Percentiles rank a stretch among this genome's conserved stretches.
Conservation (phyloP, 805 yeast species). For the Myxozyma neotropica region DNA sequence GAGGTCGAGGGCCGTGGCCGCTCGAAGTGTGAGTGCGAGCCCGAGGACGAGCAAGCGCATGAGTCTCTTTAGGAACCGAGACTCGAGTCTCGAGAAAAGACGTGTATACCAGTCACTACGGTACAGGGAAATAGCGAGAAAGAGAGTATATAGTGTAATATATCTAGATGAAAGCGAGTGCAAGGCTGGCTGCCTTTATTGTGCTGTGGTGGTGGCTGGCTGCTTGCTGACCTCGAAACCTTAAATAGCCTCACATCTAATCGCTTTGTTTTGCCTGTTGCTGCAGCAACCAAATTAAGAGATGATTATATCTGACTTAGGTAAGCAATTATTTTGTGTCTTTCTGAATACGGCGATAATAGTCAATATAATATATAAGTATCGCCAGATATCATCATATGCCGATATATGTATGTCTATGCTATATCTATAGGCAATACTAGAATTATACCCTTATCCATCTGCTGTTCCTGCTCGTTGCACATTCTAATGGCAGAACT, state of each 20-base stretch:
- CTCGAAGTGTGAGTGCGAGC: conserved; percentile 3
- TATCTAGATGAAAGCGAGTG: not conserved
- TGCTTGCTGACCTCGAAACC: conserved; percentile 6
- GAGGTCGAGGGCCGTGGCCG: not conserved
- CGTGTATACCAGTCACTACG: no score
- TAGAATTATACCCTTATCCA: not conserved
- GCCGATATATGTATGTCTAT: no score
- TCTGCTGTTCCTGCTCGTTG: not conserved
- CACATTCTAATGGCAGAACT: conserved; percentile 21
- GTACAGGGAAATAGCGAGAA: not conserved
- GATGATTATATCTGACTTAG: no score
- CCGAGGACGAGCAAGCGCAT: conserved; percentile 6
- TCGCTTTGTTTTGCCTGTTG: not conserved
- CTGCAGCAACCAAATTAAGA: not conserved
- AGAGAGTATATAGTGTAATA: not conserved
- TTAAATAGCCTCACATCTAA: not conserved
- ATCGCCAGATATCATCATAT: no score
- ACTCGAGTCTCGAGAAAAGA: not conserved
- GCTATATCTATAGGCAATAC: not conserved
- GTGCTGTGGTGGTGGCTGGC: conserved; percentile 5
- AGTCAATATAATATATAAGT: no score
- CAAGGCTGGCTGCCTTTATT: not conserved
- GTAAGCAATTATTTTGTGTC: no score
- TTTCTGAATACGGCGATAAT: no score
- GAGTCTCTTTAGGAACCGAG: not conserved